A percentile compares a stretch with the other conserved stretches of the same genome.
Evolutionary conservation across 345 rosid species (phyloP).

Genomic region (Noccaea bulbosa): DNA sequence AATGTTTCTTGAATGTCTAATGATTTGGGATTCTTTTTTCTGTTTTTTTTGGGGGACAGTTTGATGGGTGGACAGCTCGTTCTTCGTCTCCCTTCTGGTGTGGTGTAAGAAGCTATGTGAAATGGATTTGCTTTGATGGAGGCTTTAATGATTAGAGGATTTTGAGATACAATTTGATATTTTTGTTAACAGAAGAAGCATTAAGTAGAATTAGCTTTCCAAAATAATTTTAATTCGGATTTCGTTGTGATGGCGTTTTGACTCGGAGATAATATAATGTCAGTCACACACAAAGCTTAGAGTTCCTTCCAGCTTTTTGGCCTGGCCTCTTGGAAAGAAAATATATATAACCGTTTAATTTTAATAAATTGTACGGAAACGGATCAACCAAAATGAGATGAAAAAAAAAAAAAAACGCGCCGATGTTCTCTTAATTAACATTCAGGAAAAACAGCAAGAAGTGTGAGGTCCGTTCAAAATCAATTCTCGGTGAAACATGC

Average conservation of each 20-base stretch:
- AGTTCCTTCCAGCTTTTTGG: constrained; percentile 18
- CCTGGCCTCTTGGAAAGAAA: not conserved
- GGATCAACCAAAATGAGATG: constrained; percentile 5
- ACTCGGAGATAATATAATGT: constrained; percentile 3
- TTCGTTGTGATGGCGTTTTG: constrained; percentile 21
- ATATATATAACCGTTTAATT: not conserved
- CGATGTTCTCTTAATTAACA: not conserved
- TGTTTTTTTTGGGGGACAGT: constrained; percentile 48
- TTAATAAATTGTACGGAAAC: not conserved
- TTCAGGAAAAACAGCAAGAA: not conserved
- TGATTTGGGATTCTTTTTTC: not conserved
- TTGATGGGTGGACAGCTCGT: constrained; percentile 86
- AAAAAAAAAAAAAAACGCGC: not conserved
- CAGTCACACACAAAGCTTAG: not conserved
- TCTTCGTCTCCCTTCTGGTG: constrained; percentile 88
- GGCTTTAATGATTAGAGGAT: constrained; percentile 19
- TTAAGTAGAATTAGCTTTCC: constrained; percentile 21
- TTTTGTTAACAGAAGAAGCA: constrained; percentile 33
- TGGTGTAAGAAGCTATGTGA: constrained; percentile 51
- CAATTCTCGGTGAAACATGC: too few species aligned
- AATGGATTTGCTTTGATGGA: constrained; percentile 1
- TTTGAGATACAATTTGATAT: constrained; percentile 1
- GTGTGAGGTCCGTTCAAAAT: not conserved
- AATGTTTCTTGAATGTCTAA: constrained; percentile 8
- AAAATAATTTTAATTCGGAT: constrained; percentile 3